Percentiles rank a stretch among this genome's conserved stretches.
phyloP scores from a whole-genome alignment of 2,329 filamentous ascomycete species.

The Beauveria scarabaeidicola region DNA sequence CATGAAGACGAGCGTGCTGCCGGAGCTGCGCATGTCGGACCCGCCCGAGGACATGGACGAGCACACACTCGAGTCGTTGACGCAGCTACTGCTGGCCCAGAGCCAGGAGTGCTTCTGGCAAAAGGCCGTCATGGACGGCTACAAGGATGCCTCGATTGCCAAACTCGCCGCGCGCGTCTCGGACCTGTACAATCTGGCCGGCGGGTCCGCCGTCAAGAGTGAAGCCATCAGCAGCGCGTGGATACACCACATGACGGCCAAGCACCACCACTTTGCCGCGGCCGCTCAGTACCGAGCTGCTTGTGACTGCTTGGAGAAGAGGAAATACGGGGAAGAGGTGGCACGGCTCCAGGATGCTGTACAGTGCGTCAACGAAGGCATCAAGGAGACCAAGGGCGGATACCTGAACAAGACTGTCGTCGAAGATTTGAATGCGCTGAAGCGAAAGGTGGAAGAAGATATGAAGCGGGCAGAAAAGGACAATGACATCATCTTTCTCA shows the following conservation, averaged over 20 bases:
- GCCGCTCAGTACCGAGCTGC: constrained; percentile 90
- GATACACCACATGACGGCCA: constrained; percentile 97
- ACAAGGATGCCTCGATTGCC: constrained; percentile 87
- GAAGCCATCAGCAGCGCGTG: constrained; percentile 85
- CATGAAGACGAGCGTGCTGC: constrained; percentile 66
- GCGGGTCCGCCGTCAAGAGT: constrained; percentile 80
- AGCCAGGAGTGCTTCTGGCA: constrained; percentile 98
- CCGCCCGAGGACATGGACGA: constrained; percentile 95
- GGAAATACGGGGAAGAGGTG: constrained; percentile 91
- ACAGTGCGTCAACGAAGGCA: constrained; percentile 71
- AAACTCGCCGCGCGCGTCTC: constrained; percentile 84
- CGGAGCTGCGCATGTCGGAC: constrained; percentile 69
- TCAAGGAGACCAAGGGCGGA: constrained; percentile 66
- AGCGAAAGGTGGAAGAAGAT: constrained; percentile 75
- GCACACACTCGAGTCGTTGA: constrained; percentile 73
- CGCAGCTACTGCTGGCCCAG: constrained; percentile 79
- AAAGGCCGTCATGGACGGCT: constrained; percentile 86
- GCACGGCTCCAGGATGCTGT: constrained; percentile 77
- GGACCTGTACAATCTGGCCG: constrained; percentile 78
- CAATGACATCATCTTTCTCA: constrained; percentile 90
- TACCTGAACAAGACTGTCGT: constrained; percentile 76
- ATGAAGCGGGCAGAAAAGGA: constrained; percentile 90
- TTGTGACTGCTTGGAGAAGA: constrained; percentile 84
- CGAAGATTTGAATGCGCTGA: constrained; percentile 74
- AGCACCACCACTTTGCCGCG: constrained; percentile 93